Evolutionary conservation across 2,329 filamentous ascomycete species (phyloP).

Genomic region (Parafenestella ontariensis): DNA sequence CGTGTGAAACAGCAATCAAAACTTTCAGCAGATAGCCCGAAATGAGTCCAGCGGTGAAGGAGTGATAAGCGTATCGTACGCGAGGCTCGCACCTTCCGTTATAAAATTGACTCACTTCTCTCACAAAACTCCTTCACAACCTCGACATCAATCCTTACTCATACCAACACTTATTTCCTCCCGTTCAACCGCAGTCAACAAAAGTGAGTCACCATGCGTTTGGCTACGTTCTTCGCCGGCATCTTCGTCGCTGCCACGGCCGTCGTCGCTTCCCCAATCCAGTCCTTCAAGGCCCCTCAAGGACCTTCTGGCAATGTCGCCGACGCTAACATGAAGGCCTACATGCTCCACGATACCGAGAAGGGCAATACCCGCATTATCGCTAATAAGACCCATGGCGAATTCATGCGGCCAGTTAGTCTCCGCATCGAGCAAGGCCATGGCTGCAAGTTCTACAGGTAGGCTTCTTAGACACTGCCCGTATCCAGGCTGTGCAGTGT

Average conservation of each 20-base stretch:
- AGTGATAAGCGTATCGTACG: background rate
- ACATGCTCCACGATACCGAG: conserved; percentile 6
- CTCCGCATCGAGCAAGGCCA: conserved; percentile 3
- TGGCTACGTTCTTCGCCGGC: background rate
- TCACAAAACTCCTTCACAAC: background rate
- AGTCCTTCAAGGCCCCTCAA: background rate
- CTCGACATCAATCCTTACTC: background rate
- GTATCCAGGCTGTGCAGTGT: background rate
- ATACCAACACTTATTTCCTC: background rate
- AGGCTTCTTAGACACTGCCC: background rate
- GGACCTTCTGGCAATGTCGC: conserved; percentile 4
- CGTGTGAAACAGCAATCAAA: background rate
- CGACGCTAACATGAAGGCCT: conserved; percentile 1
- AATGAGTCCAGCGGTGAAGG: background rate
- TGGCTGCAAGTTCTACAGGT: conserved; percentile 14
- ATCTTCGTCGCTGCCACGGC: background rate
- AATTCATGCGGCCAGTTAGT: conserved; percentile 5
- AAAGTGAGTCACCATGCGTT: background rate
- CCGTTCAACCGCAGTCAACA: background rate
- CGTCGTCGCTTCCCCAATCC: background rate
- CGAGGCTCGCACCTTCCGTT: background rate
- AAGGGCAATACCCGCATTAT: conserved; percentile 3
- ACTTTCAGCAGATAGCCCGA: background rate
- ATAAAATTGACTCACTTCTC: background rate
- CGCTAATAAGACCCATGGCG: conserved; percentile 2